Evolutionary conservation across 176 grass and related monocot species (phyloP).

Genomic region (Oryza brachyantha): DNA sequence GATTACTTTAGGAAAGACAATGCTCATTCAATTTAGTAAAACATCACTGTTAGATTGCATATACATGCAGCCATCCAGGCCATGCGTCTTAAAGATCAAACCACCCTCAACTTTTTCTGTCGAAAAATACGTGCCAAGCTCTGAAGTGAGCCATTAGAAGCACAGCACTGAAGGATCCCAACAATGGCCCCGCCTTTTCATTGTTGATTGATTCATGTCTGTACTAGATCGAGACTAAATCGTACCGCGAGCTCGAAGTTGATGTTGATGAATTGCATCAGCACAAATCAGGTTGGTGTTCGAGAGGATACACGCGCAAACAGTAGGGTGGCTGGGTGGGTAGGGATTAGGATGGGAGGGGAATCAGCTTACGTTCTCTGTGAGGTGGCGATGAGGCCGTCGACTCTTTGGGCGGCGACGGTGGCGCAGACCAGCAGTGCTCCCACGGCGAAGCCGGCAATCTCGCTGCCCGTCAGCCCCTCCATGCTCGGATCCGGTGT

Average conservation of each 20-base stretch:
- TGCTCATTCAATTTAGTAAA: not conserved
- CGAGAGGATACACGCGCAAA: too few species aligned
- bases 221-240: too few species aligned
- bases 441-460: constrained; percentile 79
- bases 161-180: too few species aligned
- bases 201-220: not conserved
- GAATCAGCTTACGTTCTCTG: constrained; percentile 52
- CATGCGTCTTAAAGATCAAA: not conserved
- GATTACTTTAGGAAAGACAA: not conserved
- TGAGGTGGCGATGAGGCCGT: constrained; percentile 73
- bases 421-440: constrained; percentile 61
- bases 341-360: not conserved
- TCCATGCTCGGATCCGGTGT: constrained; percentile 44
- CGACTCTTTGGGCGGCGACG: constrained; percentile 71
- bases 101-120: not conserved
- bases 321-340: too few species aligned
- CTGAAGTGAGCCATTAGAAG: not conserved
- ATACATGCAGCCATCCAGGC: not conserved
- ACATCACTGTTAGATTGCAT: not conserved
- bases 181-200: too few species aligned
- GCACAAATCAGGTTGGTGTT: not conserved
- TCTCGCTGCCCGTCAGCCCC: constrained; percentile 65
- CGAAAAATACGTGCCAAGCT: not conserved
- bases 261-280: not conserved
- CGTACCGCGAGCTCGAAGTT: not conserved